These are phyloP conservation scores for Cephalotrichum gorgonifer DNA, from an alignment of 2,329 filamentous ascomycete species.

Conservation along the genomic window DNA sequence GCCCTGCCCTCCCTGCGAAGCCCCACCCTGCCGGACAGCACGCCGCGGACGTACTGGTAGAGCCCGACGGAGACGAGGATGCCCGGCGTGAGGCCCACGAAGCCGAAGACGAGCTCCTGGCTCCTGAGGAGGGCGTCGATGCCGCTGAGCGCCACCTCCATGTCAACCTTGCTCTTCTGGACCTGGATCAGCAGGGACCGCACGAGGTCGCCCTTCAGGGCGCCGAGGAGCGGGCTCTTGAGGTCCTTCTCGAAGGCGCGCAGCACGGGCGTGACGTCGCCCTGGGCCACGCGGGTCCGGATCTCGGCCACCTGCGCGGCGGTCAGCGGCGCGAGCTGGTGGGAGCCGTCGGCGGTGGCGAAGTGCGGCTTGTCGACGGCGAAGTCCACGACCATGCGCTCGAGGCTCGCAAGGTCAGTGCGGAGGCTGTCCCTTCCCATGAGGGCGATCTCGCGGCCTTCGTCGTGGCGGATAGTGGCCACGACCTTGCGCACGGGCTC, in stretches of 20 bases:
- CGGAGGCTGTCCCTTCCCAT: slow-evolving; percentile 90
- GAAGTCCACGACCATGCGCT: slow-evolving; percentile 98
- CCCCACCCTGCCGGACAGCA: slow-evolving; percentile 63
- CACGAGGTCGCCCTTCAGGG: slow-evolving; percentile 76
- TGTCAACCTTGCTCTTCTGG: slow-evolving; percentile 97
- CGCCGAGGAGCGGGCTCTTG: slow-evolving; percentile 69
- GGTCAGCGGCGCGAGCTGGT: slow-evolving; percentile 35
- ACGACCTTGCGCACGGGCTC: slow-evolving; percentile 76
- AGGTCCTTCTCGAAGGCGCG: slow-evolving; percentile 87
- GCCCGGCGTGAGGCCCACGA: slow-evolving; percentile 86
- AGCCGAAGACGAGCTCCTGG: slow-evolving; percentile 96
- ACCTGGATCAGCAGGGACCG: slow-evolving; percentile 90
- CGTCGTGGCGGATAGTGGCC: slow-evolving; percentile 85
- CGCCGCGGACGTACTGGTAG: slow-evolving; percentile 58
- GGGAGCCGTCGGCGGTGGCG: slow-evolving; percentile 27
- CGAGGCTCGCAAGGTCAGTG: slow-evolving; percentile 82
- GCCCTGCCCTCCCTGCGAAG: slow-evolving; percentile 54
- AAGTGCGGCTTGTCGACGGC: slow-evolving; percentile 69
- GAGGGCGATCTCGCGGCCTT: slow-evolving; percentile 86
- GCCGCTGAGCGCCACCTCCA: slow-evolving; percentile 90
- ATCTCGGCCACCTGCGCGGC: slow-evolving; percentile 66
- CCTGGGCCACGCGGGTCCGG: slow-evolving; percentile 71
- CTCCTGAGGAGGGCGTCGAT: slow-evolving; percentile 93
- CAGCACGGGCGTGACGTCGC: slow-evolving; percentile 85
- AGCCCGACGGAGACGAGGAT: slow-evolving; percentile 75